Evolutionary conservation across 1,139 yeast species (phyloP).

Genomic region (Geotrichum australiense): DNA sequence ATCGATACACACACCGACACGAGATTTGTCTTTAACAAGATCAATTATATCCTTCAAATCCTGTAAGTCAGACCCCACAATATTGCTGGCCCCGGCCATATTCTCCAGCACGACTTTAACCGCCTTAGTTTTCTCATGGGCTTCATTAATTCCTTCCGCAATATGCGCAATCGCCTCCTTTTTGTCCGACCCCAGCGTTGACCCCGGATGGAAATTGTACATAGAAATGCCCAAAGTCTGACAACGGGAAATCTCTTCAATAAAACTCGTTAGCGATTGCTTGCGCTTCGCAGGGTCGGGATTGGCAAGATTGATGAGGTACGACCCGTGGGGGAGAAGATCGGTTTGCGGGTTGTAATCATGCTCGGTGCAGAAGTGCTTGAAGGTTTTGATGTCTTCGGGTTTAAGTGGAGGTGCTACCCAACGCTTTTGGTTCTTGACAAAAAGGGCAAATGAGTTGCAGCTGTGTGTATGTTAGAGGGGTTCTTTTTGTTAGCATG

Average conservation of each 20-base stretch:
- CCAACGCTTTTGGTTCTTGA: slow-evolving; percentile 91
- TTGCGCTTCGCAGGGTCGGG: slow-evolving; percentile 76
- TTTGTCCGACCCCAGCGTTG: slow-evolving; percentile 70
- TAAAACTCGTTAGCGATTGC: slow-evolving; percentile 69
- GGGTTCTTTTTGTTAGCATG: background rate
- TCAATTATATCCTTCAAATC: slow-evolving; percentile 73
- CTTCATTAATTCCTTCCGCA: slow-evolving; percentile 73
- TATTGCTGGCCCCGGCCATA: slow-evolving; percentile 96
- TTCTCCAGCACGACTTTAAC: slow-evolving; percentile 90
- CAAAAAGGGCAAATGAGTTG: slow-evolving; percentile 82
- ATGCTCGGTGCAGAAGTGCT: slow-evolving; percentile 50
- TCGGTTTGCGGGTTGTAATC: slow-evolving; percentile 61
- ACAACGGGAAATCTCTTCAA: slow-evolving; percentile 83
- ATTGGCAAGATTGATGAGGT: slow-evolving; percentile 84
- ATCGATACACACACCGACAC: slow-evolving; percentile 92
- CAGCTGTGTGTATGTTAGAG: slow-evolving; percentile 22
- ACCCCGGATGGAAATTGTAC: slow-evolving; percentile 94
- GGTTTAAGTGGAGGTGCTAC: slow-evolving; percentile 65
- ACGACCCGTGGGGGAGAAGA: slow-evolving; percentile 89
- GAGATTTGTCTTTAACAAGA: slow-evolving; percentile 62
- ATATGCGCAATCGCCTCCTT: slow-evolving; percentile 54
- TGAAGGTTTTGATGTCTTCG: slow-evolving; percentile 63
- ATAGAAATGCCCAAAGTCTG: slow-evolving; percentile 77
- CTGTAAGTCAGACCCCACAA: slow-evolving; percentile 74
- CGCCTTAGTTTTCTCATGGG: slow-evolving; percentile 61